These are phyloP conservation scores for Candida pseudoglaebosa DNA, from an alignment of 805 yeast species.

Conservation along the genomic window DNA sequence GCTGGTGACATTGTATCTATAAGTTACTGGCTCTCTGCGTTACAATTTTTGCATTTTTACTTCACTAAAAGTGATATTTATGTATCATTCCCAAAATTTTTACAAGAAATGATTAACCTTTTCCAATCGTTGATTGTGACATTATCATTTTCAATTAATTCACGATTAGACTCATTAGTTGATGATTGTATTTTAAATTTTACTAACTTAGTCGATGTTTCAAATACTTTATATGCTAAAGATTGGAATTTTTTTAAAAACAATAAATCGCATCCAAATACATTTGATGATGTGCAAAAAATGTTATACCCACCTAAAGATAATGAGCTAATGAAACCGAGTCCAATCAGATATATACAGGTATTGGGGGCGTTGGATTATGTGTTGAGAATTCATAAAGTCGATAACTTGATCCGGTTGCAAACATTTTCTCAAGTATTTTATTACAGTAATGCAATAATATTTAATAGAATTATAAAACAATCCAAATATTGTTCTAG, in stretches of 20 bases:
- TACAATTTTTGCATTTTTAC: conserved; percentile 75
- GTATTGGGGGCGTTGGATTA: conserved; percentile 85
- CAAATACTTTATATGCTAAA: conserved; percentile 70
- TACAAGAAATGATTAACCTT: conserved; percentile 63
- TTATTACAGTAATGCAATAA: conserved; percentile 66
- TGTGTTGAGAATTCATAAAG: conserved; percentile 75
- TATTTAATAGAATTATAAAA: conserved; percentile 70
- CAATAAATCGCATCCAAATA: conserved; percentile 38
- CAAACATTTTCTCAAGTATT: conserved; percentile 76
- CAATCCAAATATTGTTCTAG: conserved; percentile 72
- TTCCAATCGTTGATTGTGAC: conserved; percentile 61
- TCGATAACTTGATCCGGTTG: conserved; percentile 71
- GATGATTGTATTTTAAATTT: conserved; percentile 71
- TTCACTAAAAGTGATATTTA: conserved; percentile 61
- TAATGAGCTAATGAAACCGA: conserved; percentile 75
- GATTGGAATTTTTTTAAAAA: conserved; percentile 55
- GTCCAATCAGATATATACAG: conserved; percentile 82
- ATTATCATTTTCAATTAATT: conserved; percentile 60
- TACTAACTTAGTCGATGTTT: conserved; percentile 78
- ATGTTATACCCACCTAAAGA: conserved; percentile 85
- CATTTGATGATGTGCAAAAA: conserved; percentile 68
- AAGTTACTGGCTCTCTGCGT: conserved; percentile 85
- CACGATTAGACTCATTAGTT: conserved; percentile 51
- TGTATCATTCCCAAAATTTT: conserved; percentile 48
- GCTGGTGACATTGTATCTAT: conserved; percentile 64